Evolutionary conservation across 805 yeast genomes (phyloP), one percentile per base, ranked within the genome.

Genomic region (Osmozyma mogii): DNA sequence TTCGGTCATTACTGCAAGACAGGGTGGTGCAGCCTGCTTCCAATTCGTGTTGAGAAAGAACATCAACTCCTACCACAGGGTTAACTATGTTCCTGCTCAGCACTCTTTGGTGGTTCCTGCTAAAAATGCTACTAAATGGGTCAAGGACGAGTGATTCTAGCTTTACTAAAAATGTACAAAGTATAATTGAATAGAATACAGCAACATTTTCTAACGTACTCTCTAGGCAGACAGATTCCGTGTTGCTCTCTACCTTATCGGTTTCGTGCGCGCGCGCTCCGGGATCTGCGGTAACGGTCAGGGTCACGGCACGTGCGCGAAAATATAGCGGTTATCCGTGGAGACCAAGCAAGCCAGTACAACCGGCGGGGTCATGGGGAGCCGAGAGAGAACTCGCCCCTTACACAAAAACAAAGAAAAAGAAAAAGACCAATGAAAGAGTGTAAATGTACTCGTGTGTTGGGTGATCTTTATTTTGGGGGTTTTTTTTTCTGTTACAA

Each of bases 1-100:
- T 27, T 82, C 95, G 11, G 75, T 83, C 31, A 81, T 85, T 50
- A 77, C 81, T 39, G 77, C 95, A 10, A 83, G 96, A 72, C 94
- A 85, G 67, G 95, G 95, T 46, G 75, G 88, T 46, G 94, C 95
- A 24, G 75, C 94, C 31, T 84, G 95, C 60, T 87, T 72, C 68
- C 96, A 85, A 68, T 81, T 85, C 55, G 80, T 82, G 28, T 69
- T 85, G 68, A 79, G 95, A 70, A 85, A 85, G 76, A 87, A 85
- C 61, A 51, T 85, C 52, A 87, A 85, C 62, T 65, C 84, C 34
- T 78, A 79, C 56, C 89, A 84, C 57, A 77, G 95, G 59, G 66
- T 84, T 43, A 82, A 83, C 54, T 83, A 80, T 51, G 65, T 83
- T 51, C 89, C 94, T 30, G 54, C 56, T 35, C 95, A 85, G 69